Conservation (phyloP, 2,329 filamentous ascomycete species). For the Alternaria infectoria region DNA sequence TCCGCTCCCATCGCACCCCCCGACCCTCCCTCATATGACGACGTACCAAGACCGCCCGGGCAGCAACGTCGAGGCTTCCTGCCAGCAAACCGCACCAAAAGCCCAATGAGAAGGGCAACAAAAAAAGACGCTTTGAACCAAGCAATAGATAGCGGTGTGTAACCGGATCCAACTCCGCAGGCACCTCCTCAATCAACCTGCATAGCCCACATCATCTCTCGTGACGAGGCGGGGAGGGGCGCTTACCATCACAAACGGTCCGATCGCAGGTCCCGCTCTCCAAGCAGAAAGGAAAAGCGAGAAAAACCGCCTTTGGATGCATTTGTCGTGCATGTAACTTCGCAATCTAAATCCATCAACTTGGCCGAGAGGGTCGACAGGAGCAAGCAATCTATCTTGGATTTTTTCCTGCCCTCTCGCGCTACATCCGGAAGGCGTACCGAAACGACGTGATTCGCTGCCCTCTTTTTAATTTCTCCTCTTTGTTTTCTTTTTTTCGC, state of each 20-base stretch:
- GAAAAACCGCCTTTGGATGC: neutral
- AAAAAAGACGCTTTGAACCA: neutral
- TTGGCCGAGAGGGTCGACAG: neutral
- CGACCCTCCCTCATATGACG: neutral
- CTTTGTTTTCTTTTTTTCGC: neutral
- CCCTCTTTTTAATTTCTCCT: neutral
- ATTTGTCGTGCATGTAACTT: slow-evolving; percentile 1
- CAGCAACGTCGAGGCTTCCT: neutral
- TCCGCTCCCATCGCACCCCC: neutral
- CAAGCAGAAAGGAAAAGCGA: neutral
- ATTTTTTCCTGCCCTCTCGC: neutral
- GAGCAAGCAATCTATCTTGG: neutral
- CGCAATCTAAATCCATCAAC: slow-evolving; percentile 1
- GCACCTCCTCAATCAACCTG: neutral
- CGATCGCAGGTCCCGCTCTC: neutral
- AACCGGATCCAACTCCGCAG: neutral
- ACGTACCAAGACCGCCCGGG: neutral
- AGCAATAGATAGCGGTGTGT: slow-evolving; percentile 1
- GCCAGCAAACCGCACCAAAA: neutral
- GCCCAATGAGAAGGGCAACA: neutral
- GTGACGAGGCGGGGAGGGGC: neutral
- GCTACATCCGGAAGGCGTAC: neutral
- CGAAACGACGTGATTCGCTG: neutral
- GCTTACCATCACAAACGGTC: slow-evolving; percentile 1
- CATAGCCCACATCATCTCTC: neutral